Base-by-base conservation (phyloP, 2,329 filamentous ascomycete species). In the Aureobasidium uvarum region DNA sequence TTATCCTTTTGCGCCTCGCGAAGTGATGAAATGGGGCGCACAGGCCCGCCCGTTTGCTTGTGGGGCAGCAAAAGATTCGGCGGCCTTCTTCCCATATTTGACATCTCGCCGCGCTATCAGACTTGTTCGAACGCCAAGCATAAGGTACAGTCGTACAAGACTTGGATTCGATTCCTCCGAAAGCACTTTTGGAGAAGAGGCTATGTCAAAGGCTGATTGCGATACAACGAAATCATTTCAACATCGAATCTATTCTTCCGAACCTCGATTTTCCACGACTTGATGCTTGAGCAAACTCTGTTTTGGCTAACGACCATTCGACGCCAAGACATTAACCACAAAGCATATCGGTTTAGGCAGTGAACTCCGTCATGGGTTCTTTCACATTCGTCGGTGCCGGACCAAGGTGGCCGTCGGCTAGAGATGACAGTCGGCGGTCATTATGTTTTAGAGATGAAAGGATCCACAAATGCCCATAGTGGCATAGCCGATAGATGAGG, bases 11-110 rank as follows among this genome's bases (percentile, higher is more conserved):
- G n/a, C 52, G 33, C 36, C 20, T 56, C n/a, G 14, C 16, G 38
- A 43, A 25, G 54, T 58, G 54, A 58, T 58, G 54, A 58, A 58
- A 58, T 58, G n/a, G 50, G 54, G 38, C 54, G 54, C 54, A 43
- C 54, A 58, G 54, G 18, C 54, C 28, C 38, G 14, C 38, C 36
- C 41, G 56, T 48, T 45, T 48, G 28, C 18, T 41, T 36, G 55
- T 59, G 56, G 56, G 28, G 52, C 52, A 45, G 39, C 7, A 51
- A 28, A 43, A 20, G 36, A 41, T 28, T 36, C 23, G 38, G 28
- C 10, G 31, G 18, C 33, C 33, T 36, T 36, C n/a, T 50, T n/a
- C 46, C 46, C 23, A 50, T 10, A 31, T 16, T 43, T 56, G 54
- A n/a, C 55, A 20, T 41, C 10, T 36, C 10, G 10, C n/a, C 18